Evolutionary conservation across 192 early-diverging fungal species (phyloP).

Genomic region (Cetraspora pellucida): DNA sequence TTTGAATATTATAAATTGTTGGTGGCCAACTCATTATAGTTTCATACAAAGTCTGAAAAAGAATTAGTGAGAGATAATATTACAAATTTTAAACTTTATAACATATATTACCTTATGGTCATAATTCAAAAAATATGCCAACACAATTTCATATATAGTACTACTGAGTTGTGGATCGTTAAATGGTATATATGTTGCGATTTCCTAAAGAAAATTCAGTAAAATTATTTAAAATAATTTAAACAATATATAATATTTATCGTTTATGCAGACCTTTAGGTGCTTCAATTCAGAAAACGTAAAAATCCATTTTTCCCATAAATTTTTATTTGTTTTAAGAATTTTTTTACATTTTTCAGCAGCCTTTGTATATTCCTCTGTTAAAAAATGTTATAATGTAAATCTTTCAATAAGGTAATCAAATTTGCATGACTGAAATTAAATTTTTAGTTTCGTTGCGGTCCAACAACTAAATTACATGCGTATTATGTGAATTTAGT

Average conservation of each 20-base stretch:
- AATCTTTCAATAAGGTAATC: background rate
- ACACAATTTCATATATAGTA: constrained; percentile 86
- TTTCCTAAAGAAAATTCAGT: constrained; percentile 47
- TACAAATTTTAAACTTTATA: constrained; percentile 12
- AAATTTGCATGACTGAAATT: no score
- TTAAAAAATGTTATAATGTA: background rate
- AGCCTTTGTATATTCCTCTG: constrained; percentile 65
- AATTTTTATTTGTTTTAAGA: constrained; percentile 49
- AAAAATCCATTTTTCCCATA: constrained; percentile 94
- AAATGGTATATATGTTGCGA: constrained; percentile 79
- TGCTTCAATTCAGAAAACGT: constrained; percentile 80
- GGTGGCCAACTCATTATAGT: constrained; percentile 82
- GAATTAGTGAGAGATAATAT: background rate
- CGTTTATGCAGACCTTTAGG: constrained; percentile 51
- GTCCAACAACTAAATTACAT: no score
- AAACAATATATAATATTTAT: background rate
- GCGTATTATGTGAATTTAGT: no score
- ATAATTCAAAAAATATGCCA: constrained; percentile 67
- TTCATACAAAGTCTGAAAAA: constrained; percentile 46
- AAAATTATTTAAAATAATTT: background rate
- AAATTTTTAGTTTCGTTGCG: no score
- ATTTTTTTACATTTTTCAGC: constrained; percentile 76
- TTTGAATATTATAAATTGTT: constrained; percentile 71
- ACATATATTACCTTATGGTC: constrained; percentile 58
- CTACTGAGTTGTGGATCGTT: constrained; percentile 70